Evolutionary conservation across 2,329 filamentous ascomycete species (phyloP).

Genomic region (Trichoderma sp.): DNA sequence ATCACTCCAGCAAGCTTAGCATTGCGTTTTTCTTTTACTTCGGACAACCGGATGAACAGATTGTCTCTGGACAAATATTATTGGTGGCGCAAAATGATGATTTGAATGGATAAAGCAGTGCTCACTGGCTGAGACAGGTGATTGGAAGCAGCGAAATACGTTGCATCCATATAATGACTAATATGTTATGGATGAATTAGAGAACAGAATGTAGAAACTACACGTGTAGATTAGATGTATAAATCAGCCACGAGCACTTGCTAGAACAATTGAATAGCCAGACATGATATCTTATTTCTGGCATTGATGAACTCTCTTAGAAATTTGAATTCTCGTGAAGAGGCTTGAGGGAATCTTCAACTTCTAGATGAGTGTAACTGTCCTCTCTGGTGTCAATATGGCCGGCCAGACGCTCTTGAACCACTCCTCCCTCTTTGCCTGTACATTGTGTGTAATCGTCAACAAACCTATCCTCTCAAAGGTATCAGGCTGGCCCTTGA

Average conservation of each 20-base stretch:
- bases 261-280: not conserved
- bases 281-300: not conserved
- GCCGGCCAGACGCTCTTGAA: not conserved
- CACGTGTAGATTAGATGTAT: not conserved
- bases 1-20: conserved; percentile 4
- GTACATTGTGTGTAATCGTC: not conserved
- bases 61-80: not conserved
- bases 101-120: not conserved
- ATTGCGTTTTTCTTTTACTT: not conserved
- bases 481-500: not conserved
- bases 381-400: not conserved
- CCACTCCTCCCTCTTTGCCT: not conserved
- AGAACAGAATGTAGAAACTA: not conserved
- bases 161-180: not conserved
- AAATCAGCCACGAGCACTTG: not conserved
- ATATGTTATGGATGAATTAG: not conserved
- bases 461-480: not conserved
- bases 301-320: not conserved
- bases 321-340: not conserved
- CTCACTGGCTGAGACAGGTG: not conserved
- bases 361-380: not conserved
- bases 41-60: not conserved
- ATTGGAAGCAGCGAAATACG: not conserved
- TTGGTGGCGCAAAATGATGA: not conserved
- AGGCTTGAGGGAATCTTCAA: not conserved